These are phyloP conservation scores for Pezicula neosporulosa DNA, from an alignment of 2,329 filamentous ascomycete species.

Conservation along the genomic window DNA sequence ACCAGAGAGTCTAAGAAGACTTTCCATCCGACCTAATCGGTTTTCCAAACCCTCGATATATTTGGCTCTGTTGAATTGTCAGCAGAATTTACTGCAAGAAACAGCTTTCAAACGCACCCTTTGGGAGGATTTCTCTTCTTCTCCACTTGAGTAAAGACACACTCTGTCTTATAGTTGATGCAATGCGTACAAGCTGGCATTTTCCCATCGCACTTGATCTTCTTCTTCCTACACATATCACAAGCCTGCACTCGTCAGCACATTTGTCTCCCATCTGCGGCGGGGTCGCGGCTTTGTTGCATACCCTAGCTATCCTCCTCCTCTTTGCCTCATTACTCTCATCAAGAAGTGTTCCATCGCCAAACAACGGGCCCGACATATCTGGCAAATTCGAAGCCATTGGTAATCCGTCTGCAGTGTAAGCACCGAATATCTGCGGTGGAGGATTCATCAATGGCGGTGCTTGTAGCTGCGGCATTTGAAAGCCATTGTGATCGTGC, in stretches of 20 bases:
- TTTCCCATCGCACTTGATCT: slow-evolving; percentile 97
- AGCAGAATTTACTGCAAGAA: slow-evolving; percentile 7
- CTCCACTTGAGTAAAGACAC: slow-evolving; percentile 95
- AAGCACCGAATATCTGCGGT: slow-evolving; percentile 66
- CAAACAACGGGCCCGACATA: slow-evolving; percentile 57
- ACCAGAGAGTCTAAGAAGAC: slow-evolving; percentile 79
- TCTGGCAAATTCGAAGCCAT: slow-evolving; percentile 53
- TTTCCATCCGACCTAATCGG: slow-evolving; percentile 92
- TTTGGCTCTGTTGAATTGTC: slow-evolving; percentile 64
- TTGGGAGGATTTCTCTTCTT: slow-evolving; percentile 98
- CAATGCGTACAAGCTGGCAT: slow-evolving; percentile 94
- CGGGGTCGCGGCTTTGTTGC: slow-evolving; percentile 24
- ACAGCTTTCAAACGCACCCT: slow-evolving; percentile 58
- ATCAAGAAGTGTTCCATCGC: slow-evolving; percentile 53
- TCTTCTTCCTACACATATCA: slow-evolving; percentile 85
- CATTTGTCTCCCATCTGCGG: not conserved
- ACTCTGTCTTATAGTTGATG: slow-evolving; percentile 97
- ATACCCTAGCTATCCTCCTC: slow-evolving; percentile 58
- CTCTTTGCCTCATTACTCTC: slow-evolving; percentile 74
- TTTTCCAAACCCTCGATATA: slow-evolving; percentile 98
- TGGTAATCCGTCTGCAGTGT: slow-evolving; percentile 56
- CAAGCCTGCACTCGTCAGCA: slow-evolving; percentile 44
- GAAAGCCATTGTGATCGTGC: slow-evolving; percentile 45
- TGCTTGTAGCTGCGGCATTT: slow-evolving; percentile 57
- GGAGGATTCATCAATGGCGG: slow-evolving; percentile 63